phyloP scores from a whole-genome alignment of 768 basidiomycete species.

The Melanogaster broomeanus region DNA sequence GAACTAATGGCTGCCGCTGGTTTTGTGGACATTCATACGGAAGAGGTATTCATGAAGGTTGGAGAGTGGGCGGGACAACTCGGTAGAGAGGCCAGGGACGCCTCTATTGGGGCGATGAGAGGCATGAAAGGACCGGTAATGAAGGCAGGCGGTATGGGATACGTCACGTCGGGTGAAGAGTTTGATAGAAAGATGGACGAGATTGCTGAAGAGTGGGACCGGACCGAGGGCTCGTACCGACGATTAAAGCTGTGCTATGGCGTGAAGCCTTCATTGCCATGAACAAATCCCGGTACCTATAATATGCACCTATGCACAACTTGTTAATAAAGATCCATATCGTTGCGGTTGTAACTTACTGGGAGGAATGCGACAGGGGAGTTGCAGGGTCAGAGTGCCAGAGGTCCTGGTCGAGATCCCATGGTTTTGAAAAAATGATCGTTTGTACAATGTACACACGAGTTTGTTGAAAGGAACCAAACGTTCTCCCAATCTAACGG shows the following conservation, averaged over 20 bases:
- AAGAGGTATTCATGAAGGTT: conserved; percentile 11
- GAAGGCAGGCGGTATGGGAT: conserved; percentile 23
- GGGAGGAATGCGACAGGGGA: too few relatives aligned
- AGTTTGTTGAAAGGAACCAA: too few relatives aligned
- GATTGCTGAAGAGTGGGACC: conserved; percentile 25
- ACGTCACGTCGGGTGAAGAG: conserved; percentile 14
- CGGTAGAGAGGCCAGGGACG: conserved; percentile 18
- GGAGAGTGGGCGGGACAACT: conserved; percentile 21
- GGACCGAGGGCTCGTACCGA: conserved; percentile 8
- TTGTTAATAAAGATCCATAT: too few relatives aligned
- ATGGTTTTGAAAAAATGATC: too few relatives aligned
- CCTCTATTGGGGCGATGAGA: conserved; percentile 17
- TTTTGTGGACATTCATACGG: conserved; percentile 4
- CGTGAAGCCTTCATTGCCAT: not conserved
- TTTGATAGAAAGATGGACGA: conserved; percentile 17
- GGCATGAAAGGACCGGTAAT: conserved; percentile 24
- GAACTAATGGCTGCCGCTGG: conserved; percentile 1
- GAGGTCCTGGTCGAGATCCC: too few relatives aligned
- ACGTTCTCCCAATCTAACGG: too few relatives aligned
- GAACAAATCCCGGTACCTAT: too few relatives aligned
- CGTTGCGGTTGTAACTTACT: too few relatives aligned
- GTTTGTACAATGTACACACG: too few relatives aligned
- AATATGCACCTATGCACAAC: too few relatives aligned
- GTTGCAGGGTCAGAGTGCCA: too few relatives aligned
- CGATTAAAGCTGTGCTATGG: conserved; percentile 5